phyloP scores from a whole-genome alignment of 2,329 filamentous ascomycete genomes.

The Aspergillus sp. region DNA sequence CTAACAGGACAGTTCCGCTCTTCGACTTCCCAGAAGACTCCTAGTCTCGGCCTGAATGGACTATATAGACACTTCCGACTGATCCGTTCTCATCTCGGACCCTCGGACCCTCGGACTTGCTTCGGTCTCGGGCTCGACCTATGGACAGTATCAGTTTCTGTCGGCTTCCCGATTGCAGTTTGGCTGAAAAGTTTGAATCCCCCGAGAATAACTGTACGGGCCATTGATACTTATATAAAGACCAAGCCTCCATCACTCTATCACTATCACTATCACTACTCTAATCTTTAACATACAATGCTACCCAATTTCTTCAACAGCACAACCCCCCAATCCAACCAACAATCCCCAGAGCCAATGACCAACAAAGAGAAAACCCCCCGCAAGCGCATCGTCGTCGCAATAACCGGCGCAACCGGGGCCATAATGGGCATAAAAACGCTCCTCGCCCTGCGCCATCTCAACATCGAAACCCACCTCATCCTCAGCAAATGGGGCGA shows the following conservation, averaged over 20 bases:
- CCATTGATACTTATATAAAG: not conserved
- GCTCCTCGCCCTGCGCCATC: constrained; percentile 40
- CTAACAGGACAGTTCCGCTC: constrained; percentile 19
- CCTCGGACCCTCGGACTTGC: not conserved
- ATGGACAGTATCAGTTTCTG: too few species aligned
- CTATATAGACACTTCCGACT: not conserved
- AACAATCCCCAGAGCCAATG: not conserved
- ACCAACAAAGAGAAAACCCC: too few species aligned
- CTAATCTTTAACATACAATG: not conserved
- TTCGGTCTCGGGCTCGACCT: not conserved
- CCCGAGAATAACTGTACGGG: too few species aligned
- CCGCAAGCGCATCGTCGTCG: constrained; percentile 45
- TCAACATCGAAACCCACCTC: constrained; percentile 51
- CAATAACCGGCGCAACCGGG: constrained; percentile 53
- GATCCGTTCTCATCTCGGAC: not conserved
- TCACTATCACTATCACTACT: too few species aligned
- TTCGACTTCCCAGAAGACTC: constrained; percentile 23
- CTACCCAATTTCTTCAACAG: not conserved
- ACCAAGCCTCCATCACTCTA: not conserved
- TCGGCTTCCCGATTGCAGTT: too few species aligned
- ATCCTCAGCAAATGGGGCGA: constrained; percentile 52
- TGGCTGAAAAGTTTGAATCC: not conserved
- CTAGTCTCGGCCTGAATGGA: too few species aligned
- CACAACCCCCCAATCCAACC: not conserved
- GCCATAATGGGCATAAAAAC: constrained; percentile 45